These are phyloP conservation scores for Solanum ossicruentum DNA, from an alignment of 257 asterid genomes.

Conservation along the genomic window DNA sequence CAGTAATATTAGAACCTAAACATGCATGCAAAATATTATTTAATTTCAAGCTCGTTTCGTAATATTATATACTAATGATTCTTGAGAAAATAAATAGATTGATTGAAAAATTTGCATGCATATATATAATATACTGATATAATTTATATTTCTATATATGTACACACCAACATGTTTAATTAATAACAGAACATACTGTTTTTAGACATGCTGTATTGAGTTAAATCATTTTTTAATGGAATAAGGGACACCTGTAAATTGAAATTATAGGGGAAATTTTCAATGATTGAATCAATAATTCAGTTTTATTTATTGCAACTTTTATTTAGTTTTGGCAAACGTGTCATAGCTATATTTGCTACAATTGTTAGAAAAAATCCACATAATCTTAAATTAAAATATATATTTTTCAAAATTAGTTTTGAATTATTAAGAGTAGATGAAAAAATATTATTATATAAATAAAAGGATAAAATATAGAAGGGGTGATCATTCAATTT, in stretches of 20 bases:
- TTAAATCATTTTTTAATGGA: no score
- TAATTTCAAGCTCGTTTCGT: no score
- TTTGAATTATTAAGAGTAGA: background rate
- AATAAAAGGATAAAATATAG: background rate
- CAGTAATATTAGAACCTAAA: background rate
- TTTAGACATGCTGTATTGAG: background rate
- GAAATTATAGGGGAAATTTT: background rate
- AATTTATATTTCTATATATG: background rate
- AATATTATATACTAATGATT: background rate
- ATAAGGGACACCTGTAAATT: background rate
- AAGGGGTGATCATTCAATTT: background rate
- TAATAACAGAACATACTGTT: background rate
- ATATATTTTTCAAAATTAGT: background rate
- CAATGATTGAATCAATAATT: background rate
- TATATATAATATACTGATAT: background rate
- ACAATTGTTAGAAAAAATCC: background rate
- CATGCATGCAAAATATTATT: background rate
- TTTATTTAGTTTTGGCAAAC: background rate
- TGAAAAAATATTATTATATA: background rate
- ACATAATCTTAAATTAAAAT: background rate
- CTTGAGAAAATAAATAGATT: background rate
- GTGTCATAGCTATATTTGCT: background rate
- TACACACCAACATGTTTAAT: background rate
- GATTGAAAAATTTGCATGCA: background rate
- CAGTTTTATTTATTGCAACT: background rate